Base-by-base conservation (phyloP, 2,329 filamentous ascomycete genomes). In the Ophiosphaerella korrae region DNA sequence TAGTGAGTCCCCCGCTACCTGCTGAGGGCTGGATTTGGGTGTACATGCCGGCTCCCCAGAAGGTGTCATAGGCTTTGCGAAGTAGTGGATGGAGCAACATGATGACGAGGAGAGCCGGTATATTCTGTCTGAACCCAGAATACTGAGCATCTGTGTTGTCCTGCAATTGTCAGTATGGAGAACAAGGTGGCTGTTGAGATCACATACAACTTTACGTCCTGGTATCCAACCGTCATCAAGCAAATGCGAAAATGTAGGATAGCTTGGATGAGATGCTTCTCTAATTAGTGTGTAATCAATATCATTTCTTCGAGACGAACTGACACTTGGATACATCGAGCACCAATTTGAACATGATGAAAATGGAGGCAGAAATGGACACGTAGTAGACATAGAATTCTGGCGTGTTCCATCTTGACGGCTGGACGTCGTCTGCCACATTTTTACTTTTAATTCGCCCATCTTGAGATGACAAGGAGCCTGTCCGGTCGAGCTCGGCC, bases 71-170 rank as follows among this genome's bases (percentile, higher is more conserved):
- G 0, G 82, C 66, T 57, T 81, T 86, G 57, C 94, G 87, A 51
- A 93, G 75, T 3, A 96, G 70, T 1, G 92, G 93, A 71, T 99
- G 94, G 37, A 92, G 74, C 23, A 89, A 61, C 12, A 97, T 77
- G 5, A 97, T 83, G 8, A 86, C 61, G 7, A 84, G 80, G 73
- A 97, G 86, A 70, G 89, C 90, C 2, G 91, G 92, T 33, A 97
- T 81, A 67, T 97, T 97, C 55, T 83, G 79, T 60, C 95, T 87
- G 70, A 99, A 97, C 33, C 84, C 86, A 51, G 82, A 79, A 75
- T 97, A 99, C 74, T 99, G 94, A 29, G 83, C 75, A 75, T 99
- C 94, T 34, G 92, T 94, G 57, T 92, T 86, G 76, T 99, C 94
- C 88, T 92, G 56, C 3, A 35, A 9, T 29, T 21, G 48, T 60